Evolutionary conservation across 192 early-diverging fungal genomes (phyloP).

Genomic region (Coemansia sp.): DNA sequence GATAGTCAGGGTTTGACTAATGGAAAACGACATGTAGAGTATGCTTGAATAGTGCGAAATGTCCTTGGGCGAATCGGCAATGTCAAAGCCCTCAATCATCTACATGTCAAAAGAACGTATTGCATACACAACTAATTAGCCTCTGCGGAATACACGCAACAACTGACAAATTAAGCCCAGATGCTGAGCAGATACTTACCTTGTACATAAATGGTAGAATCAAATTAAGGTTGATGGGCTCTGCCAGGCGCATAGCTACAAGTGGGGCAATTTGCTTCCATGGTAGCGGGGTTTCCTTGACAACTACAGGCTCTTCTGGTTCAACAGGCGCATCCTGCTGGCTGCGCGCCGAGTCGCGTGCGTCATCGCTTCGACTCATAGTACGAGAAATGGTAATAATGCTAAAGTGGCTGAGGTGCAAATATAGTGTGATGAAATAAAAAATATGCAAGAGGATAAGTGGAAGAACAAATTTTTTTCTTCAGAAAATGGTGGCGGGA

Average conservation of each 20-base stretch:
- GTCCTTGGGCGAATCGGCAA: slow-evolving; percentile 69
- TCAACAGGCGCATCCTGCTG: neutral
- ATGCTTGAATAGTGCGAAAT: slow-evolving; percentile 73
- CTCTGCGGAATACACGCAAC: neutral
- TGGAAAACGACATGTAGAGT: slow-evolving; percentile 54
- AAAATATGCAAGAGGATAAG: neutral
- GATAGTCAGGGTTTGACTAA: slow-evolving; percentile 54
- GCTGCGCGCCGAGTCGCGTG: neutral
- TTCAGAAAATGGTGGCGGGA: neutral
- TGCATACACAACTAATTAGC: neutral
- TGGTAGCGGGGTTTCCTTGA: slow-evolving; percentile 51
- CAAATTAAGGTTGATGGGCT: slow-evolving; percentile 76
- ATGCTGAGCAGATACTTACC: neutral
- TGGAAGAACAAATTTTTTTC: neutral
- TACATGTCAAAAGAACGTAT: neutral
- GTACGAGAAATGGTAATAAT: neutral
- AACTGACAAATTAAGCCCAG: neutral
- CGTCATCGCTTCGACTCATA: neutral
- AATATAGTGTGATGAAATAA: neutral
- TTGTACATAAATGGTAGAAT: slow-evolving; percentile 61
- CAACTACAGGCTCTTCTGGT: neutral
- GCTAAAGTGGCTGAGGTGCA: neutral
- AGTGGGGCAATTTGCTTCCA: slow-evolving; percentile 38
- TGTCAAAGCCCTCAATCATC: slow-evolving; percentile 37
- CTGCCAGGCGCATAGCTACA: slow-evolving; percentile 55